Conservation (phyloP, 371 early-diverging fungal species). For the Syncephalastrum racemosum region DNA sequence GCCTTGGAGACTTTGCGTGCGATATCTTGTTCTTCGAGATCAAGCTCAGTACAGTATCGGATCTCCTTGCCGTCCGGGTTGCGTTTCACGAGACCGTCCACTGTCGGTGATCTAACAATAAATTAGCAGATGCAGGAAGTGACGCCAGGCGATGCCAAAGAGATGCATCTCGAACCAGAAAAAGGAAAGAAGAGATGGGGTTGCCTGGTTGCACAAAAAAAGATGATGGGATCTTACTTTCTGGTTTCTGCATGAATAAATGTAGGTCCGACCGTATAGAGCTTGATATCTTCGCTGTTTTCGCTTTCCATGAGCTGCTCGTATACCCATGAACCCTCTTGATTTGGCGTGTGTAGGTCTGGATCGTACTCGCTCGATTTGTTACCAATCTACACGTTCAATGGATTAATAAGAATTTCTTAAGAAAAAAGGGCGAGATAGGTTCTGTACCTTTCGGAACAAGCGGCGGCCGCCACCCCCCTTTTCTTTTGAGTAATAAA, state of each 20-base stretch:
- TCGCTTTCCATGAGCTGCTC: constrained; percentile 95
- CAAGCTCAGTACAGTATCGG: constrained; percentile 85
- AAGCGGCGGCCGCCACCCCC: constrained; percentile 94
- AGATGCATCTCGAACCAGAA: background rate
- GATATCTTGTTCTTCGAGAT: constrained; percentile 79
- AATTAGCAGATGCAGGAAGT: too few species aligned
- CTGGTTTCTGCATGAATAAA: constrained; percentile 97
- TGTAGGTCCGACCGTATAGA: constrained; percentile 91
- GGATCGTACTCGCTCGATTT: constrained; percentile 93
- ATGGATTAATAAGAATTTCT: constrained; percentile 1
- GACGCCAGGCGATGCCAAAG: too few species aligned
- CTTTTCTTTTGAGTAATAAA: constrained; percentile 83
- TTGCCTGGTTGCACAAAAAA: constrained; percentile 1
- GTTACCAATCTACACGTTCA: constrained; percentile 72
- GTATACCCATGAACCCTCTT: constrained; percentile 90
- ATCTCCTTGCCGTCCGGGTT: constrained; percentile 98
- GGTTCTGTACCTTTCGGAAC: constrained; percentile 82
- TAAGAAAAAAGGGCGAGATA: background rate
- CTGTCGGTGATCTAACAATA: constrained; percentile 84
- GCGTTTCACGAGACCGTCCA: constrained; percentile 95
- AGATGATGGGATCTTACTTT: constrained; percentile 60
- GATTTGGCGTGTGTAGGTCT: constrained; percentile 62
- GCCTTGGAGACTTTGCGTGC: constrained; percentile 78
- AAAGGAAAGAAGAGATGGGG: constrained; percentile 4
- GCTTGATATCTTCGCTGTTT: constrained; percentile 96